Evolutionary conservation across 441 rosid species (phyloP).

Genomic region (Aquilaria agallochum): DNA sequence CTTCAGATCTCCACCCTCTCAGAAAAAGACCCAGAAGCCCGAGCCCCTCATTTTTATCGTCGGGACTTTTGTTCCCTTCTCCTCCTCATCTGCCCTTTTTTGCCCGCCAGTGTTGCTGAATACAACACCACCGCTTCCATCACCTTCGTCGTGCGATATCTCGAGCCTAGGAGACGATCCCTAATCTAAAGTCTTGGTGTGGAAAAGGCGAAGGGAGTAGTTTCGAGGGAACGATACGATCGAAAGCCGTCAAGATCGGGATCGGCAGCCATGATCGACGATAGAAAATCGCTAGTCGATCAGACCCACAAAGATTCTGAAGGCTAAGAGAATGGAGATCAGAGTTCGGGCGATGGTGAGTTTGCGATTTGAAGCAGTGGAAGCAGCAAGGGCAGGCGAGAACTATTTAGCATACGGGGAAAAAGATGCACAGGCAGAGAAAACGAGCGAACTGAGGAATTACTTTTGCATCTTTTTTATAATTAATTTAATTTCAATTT

Average conservation of each 20-base stretch:
- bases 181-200: slow-evolving; percentile 12
- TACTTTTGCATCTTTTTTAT: no score
- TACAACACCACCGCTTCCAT: slow-evolving; percentile 31
- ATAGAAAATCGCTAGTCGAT: not conserved
- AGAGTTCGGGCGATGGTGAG: no score
- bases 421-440: no score
- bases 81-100: slow-evolving; percentile 26
- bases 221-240: slow-evolving; percentile 31
- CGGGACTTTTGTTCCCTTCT: slow-evolving; percentile 21
- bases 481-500: no score
- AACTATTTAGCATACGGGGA: no score
- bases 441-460: no score
- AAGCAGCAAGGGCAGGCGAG: no score
- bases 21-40: slow-evolving; percentile 29
- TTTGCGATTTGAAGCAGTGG: no score
- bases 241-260: slow-evolving; percentile 13
- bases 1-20: slow-evolving; percentile 55
- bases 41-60: slow-evolving; percentile 19
- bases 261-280: slow-evolving; percentile 14
- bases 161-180: slow-evolving; percentile 11
- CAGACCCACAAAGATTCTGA: no score
- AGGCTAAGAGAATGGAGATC: no score
- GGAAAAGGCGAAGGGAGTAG: slow-evolving; percentile 31
- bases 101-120: slow-evolving; percentile 34
- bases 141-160: slow-evolving; percentile 20